These are phyloP conservation scores for Coemansia sp. DNA, from an alignment of 371 early-diverging fungal species.

Conservation along the genomic window DNA sequence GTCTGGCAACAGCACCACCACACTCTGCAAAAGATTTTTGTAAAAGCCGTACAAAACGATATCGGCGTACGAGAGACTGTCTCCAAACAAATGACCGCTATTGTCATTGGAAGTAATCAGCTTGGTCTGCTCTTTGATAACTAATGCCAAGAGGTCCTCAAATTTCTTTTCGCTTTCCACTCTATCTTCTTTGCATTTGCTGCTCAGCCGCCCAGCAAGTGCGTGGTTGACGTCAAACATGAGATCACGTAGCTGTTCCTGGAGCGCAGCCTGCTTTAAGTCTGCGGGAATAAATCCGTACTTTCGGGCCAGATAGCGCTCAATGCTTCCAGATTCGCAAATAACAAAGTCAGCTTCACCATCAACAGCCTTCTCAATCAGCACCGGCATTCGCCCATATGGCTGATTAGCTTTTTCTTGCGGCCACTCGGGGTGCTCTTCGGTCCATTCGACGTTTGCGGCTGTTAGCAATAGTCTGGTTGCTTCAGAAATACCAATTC, in stretches of 20 bases:
- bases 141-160: conserved; percentile 1
- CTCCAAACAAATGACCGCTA: conserved; percentile 48
- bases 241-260: conserved; percentile 45
- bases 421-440: conserved; percentile 51
- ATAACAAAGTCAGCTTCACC: conserved; percentile 40
- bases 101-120: conserved; percentile 37
- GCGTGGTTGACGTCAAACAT: background rate
- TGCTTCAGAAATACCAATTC: conserved; percentile 15
- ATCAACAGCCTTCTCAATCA: conserved; percentile 48
- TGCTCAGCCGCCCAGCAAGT: background rate
- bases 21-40: conserved; percentile 1
- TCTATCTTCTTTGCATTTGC: conserved; percentile 13
- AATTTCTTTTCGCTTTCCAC: background rate
- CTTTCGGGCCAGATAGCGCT: conserved; percentile 57
- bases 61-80: conserved; percentile 41
- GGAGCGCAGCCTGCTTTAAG: conserved; percentile 22
- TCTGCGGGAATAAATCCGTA: conserved; percentile 48
- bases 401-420: conserved; percentile 52
- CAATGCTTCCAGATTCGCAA: conserved; percentile 54
- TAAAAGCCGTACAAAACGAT: conserved; percentile 27
- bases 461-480: conserved; percentile 24
- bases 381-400: conserved; percentile 55
- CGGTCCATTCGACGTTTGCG: conserved; percentile 30
- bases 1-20: background rate
- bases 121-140: conserved; percentile 27